phyloP scores from a whole-genome alignment of 129 eudicot species.

The Erigeron canadensis region DNA sequence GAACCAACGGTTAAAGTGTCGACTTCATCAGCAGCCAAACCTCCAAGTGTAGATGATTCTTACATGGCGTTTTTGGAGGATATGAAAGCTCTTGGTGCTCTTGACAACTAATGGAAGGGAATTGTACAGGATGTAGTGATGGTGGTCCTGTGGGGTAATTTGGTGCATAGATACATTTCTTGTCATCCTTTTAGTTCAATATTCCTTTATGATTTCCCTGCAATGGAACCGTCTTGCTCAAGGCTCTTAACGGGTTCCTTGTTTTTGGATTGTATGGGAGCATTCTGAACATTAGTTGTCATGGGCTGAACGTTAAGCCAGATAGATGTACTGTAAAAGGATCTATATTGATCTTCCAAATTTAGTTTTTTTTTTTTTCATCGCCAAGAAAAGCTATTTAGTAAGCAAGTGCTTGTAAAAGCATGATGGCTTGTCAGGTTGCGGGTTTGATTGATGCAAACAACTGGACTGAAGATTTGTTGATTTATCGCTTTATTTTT shows the following conservation, averaged over 20 bases:
- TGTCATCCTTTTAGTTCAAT: not conserved
- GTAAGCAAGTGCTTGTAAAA: not conserved
- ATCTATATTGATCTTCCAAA: not conserved
- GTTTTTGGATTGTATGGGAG: slow-evolving; percentile 20
- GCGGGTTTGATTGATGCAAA: not conserved
- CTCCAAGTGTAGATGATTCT: slow-evolving; percentile 89
- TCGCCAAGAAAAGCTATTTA: not conserved
- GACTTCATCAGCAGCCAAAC: slow-evolving; percentile 55
- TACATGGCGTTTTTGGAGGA: slow-evolving; percentile 94
- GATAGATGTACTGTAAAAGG: slow-evolving; percentile 16
- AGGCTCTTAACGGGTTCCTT: slow-evolving; percentile 11
- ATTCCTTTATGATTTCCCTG: not conserved
- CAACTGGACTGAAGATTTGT: not conserved
- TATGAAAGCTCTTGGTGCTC: slow-evolving; percentile 98
- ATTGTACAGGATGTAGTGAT: slow-evolving; percentile 3
- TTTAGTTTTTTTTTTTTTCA: not conserved
- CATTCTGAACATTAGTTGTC: not conserved
- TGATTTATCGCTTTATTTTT: not conserved
- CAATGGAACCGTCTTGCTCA: not conserved
- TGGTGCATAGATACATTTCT: slow-evolving; percentile 7
- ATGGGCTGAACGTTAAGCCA: slow-evolving; percentile 16
- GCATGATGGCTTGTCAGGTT: not conserved
- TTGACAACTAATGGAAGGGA: slow-evolving; percentile 52
- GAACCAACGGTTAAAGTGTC: slow-evolving; percentile 39
- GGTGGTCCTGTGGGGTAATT: slow-evolving; percentile 9